Evolutionary conservation across 2,329 filamentous ascomycete genomes (phyloP).

Genomic region (Paecilomyces fulvus): DNA sequence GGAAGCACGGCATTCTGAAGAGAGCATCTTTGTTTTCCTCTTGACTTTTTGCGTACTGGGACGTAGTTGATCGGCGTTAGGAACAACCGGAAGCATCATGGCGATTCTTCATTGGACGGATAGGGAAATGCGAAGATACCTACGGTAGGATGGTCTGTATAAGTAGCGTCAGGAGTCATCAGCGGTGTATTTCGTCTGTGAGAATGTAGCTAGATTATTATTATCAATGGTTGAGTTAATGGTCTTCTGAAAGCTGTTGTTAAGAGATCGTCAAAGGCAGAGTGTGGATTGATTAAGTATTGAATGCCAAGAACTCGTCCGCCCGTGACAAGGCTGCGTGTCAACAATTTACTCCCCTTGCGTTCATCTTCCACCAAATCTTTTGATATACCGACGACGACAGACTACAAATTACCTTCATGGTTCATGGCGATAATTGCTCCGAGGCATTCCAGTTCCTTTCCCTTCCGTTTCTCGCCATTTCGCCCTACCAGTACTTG

Average conservation of each 20-base stretch:
- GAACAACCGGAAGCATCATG: neutral
- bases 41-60: neutral
- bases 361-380: neutral
- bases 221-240: neutral
- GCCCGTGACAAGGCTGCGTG: slow-evolving; percentile 26
- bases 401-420: neutral
- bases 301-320: neutral
- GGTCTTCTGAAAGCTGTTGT: neutral
- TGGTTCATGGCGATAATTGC: neutral
- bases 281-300: neutral
- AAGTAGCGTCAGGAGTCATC: neutral
- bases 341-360: slow-evolving; percentile 23
- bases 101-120: neutral
- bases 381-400: neutral
- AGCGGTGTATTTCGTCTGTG: neutral
- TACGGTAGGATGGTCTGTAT: neutral
- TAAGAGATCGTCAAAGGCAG: neutral
- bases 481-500: neutral
- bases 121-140: neutral
- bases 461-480: slow-evolving; percentile 1
- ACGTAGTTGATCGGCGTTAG: neutral
- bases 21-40: slow-evolving; percentile 1
- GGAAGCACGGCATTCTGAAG: slow-evolving; percentile 31
- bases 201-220: neutral
- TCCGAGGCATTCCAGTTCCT: neutral